Conservation (phyloP, 495 filamentous ascomycete species). For the Halenospora varia region DNA sequence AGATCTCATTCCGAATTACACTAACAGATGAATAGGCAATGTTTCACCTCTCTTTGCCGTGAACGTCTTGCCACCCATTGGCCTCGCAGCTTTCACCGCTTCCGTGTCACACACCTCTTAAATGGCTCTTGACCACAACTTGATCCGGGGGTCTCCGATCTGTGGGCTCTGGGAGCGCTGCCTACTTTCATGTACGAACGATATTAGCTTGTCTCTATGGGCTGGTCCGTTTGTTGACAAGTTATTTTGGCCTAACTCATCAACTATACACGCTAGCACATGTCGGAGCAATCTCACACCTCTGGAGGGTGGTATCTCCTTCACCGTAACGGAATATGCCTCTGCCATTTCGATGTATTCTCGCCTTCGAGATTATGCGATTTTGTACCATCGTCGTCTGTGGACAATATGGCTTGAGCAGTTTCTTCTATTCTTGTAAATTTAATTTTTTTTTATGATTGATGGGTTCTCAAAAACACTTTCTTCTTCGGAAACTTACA, state of each 20-base stretch:
- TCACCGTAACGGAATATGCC: not conserved
- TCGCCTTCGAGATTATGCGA: conserved; percentile 1
- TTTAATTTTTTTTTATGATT: conserved; percentile 8
- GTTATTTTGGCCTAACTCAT: conserved; percentile 8
- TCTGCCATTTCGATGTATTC: conserved; percentile 5
- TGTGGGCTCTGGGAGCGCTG: conserved; percentile 15
- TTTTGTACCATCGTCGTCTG: not conserved
- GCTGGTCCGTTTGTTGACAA: conserved; percentile 13
- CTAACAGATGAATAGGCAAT: conserved; percentile 9
- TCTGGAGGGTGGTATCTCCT: conserved; percentile 18
- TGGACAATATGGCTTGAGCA: not conserved
- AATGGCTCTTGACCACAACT: not conserved
- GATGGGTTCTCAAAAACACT: not conserved
- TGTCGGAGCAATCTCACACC: conserved; percentile 6
- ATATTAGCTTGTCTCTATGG: conserved; percentile 13
- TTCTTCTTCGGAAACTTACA: conserved; percentile 2
- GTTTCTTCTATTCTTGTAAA: conserved; percentile 19
- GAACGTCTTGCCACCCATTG: conserved; percentile 14
- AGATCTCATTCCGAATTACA: not conserved
- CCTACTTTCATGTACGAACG: conserved; percentile 19
- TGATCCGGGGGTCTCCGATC: not conserved
- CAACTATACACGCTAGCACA: conserved; percentile 2
- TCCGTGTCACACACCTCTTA: conserved; percentile 1
- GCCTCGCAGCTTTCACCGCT: conserved; percentile 5
- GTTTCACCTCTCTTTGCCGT: conserved; percentile 11